Percentiles rank a stretch among this genome's conserved stretches.
phyloP scores from a whole-genome alignment of 148 eudicot species.

The Silene uniflora region DNA sequence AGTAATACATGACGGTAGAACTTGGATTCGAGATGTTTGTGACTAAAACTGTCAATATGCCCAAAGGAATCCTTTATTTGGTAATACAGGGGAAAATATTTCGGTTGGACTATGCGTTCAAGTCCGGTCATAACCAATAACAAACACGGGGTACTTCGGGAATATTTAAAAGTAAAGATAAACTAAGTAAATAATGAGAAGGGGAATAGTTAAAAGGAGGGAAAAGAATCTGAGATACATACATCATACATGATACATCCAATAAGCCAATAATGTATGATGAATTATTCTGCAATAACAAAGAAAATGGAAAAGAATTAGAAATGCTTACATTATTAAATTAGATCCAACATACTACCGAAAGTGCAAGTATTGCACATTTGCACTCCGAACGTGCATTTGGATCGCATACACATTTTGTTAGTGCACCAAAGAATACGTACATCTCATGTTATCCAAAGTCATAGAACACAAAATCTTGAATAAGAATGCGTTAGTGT shows the following conservation, averaged over 20 bases:
- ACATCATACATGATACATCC: not conserved
- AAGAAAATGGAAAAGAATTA: not conserved
- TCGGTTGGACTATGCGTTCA: not conserved
- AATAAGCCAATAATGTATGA: not conserved
- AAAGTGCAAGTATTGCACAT: too few species aligned
- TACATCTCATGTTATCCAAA: too few species aligned
- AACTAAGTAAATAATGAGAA: too few species aligned
- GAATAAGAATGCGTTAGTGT: too few species aligned
- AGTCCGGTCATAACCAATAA: not conserved
- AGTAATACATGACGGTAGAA: not conserved
- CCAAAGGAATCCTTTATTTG: not conserved
- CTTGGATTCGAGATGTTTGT: not conserved
- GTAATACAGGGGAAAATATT: too few species aligned
- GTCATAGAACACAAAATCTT: too few species aligned
- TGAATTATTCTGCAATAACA: not conserved
- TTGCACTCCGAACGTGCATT: too few species aligned
- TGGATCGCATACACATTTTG: too few species aligned
- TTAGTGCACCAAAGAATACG: too few species aligned
- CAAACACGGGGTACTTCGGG: not conserved
- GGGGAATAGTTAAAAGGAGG: not conserved
- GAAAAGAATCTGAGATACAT: too few species aligned
- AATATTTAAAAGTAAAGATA: too few species aligned
- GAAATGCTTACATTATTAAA: not conserved
- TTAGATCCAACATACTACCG: too few species aligned
- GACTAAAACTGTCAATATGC: not conserved